phyloP scores from a whole-genome alignment of 2,329 filamentous ascomycete species.

The Cladobotryum protrusum region DNA sequence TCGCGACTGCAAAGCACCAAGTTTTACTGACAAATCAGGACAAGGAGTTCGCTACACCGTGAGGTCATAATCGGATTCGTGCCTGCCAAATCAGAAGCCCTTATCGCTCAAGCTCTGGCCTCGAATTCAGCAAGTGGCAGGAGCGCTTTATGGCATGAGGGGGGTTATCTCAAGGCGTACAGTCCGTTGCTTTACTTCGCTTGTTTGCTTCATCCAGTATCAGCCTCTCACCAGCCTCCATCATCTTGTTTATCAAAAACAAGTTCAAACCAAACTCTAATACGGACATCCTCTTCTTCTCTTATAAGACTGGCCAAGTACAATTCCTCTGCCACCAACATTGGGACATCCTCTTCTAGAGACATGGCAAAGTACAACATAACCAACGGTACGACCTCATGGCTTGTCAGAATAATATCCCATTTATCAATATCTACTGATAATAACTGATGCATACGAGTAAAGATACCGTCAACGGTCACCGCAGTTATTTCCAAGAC shows the following conservation, averaged over 20 bases:
- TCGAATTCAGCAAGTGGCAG: neutral
- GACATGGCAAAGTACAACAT: slow-evolving; percentile 7
- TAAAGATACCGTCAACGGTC: slow-evolving; percentile 19
- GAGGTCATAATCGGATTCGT: neutral
- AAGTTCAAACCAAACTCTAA: too few species aligned
- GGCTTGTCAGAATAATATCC: neutral
- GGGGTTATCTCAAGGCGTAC: slow-evolving; percentile 2
- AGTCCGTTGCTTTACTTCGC: neutral
- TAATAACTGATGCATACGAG: neutral
- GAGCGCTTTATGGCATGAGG: slow-evolving; percentile 6
- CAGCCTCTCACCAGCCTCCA: neutral
- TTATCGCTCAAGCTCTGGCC: neutral
- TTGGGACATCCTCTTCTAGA: slow-evolving; percentile 6
- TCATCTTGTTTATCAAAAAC: neutral
- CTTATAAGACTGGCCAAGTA: too few species aligned
- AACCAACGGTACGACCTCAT: slow-evolving; percentile 12
- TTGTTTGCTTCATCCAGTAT: neutral
- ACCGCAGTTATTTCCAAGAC: slow-evolving; percentile 46
- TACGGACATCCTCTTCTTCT: too few species aligned
- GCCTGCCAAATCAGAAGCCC: slow-evolving; percentile 1
- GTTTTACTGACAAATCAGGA: too few species aligned
- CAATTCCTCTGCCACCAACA: neutral
- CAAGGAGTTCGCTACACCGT: too few species aligned
- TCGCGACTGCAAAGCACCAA: neutral
- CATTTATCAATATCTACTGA: neutral